Evolutionary conservation across 768 basidiomycete species (phyloP), one percentile per base, ranked within the genome.

Genomic region (Suillus spraguei): DNA sequence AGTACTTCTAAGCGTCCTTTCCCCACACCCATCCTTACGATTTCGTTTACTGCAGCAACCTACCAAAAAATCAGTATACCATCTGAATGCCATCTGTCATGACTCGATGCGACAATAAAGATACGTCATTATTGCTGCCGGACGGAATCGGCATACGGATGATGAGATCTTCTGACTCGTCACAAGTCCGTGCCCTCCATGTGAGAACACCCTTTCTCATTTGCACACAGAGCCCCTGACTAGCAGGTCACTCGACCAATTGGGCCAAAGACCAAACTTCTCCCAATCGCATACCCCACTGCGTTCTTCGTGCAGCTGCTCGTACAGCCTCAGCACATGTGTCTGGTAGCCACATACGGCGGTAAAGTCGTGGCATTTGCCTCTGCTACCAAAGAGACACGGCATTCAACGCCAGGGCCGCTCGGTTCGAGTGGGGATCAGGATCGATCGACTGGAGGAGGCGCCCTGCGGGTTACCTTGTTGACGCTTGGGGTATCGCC

Each of bases 301-400:
- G 61, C 75, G n/a, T 75, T 75, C 60, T 75, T 77, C 54, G 46
- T 77, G 28, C 74, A 75, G 41, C 72, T 75, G 22, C 68, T 77
- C 10, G 59, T 77, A 8, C 70, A 75, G 11, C 65, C 74, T 1
- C 63, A 63, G 47, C 75, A 67, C 17, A 72, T 77, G 32, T 76
- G 74, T 61, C 28, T 76, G 1, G 63, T 75, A 7, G 75, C 75
- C 4, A 63, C 50, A n/a, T 70, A 70, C n/a, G 52, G 49, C 39
- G 64, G 50, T 2, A 36, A 60, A 3, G 58, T 76, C 36, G 11
- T 75, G 4, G 74, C 74, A 17, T 75, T 75, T 47, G 74, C 69
- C 20, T 75, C 75, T 14, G 75, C 75, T 28, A 52, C 65, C 41
- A 59, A 64, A 22, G 68, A 59, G 10, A 41, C 61, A 24, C 59